Conservation (phyloP, 805 yeast genomes). For the Blastobotrys robertii region DNA sequence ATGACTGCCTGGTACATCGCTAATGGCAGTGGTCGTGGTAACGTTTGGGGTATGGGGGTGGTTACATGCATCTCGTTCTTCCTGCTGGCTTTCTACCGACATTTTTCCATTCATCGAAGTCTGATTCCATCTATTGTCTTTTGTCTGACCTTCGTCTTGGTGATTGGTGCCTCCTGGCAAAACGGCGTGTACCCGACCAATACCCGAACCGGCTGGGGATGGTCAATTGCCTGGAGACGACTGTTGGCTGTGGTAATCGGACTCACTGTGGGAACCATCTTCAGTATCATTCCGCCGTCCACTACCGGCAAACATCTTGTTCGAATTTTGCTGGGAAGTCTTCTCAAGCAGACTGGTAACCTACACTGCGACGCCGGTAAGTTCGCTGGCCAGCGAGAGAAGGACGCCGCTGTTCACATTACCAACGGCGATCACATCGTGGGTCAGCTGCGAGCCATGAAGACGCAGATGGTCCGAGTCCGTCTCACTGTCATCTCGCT, state of each 20-base stretch:
- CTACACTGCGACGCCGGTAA: constrained; percentile 23
- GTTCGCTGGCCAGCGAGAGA: constrained; percentile 22
- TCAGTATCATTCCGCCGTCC: constrained; percentile 25
- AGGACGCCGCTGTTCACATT: constrained; percentile 17
- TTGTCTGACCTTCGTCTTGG: constrained; percentile 21
- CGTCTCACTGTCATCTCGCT: constrained; percentile 9
- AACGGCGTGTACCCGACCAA: constrained; percentile 14
- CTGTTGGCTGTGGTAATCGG: constrained; percentile 26
- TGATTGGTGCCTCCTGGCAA: constrained; percentile 27
- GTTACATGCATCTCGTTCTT: constrained; percentile 20
- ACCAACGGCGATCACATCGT: constrained; percentile 12
- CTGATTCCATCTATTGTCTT: constrained; percentile 26
- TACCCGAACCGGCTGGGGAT: constrained; percentile 21
- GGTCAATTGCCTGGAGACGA: constrained; percentile 27
- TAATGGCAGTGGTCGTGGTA: constrained; percentile 25
- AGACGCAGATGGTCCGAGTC: constrained; percentile 5
- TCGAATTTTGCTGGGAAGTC: constrained; percentile 19
- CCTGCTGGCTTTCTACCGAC: constrained; percentile 23
- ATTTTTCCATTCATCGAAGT: constrained; percentile 21
- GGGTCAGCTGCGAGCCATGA: constrained; percentile 8
- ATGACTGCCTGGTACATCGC: constrained; percentile 29
- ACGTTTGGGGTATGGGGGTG: constrained; percentile 25
- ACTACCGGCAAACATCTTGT: constrained; percentile 25
- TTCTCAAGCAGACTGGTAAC: constrained; percentile 20
- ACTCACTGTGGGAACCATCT: constrained; percentile 23